A percentile compares a stretch with the other conserved stretches of the same genome.
Conservation (phyloP, 2,329 filamentous ascomycete genomes). For the Orbilia quercus region DNA sequence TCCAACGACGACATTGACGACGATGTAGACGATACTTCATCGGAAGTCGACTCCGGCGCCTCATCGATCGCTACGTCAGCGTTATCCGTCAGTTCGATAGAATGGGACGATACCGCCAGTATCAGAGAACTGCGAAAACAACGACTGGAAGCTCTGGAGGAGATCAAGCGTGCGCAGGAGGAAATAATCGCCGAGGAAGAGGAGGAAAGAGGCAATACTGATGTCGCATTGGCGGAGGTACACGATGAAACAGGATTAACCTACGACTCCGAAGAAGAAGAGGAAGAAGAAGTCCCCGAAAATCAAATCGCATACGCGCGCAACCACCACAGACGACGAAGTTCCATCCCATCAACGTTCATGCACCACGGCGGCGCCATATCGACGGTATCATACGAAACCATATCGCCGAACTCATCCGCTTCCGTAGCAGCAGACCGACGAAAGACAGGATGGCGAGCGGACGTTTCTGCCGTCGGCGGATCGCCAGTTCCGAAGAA, state of each 20-base stretch:
- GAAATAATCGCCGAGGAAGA: conserved; percentile 1
- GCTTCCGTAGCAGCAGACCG: conserved; percentile 42
- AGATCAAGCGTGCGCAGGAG: conserved; percentile 27
- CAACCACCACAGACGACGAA: conserved; percentile 28
- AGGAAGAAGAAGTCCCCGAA: conserved; percentile 5
- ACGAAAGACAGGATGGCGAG: conserved; percentile 23
- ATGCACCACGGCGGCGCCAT: conserved; percentile 30
- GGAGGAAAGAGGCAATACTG: not conserved
- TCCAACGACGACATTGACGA: conserved; percentile 33
- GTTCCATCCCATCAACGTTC: conserved; percentile 52
- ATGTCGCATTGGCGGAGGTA: not conserved
- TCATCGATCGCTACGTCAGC: conserved; percentile 54
- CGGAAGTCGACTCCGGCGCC: conserved; percentile 11
- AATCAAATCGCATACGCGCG: conserved; percentile 24
- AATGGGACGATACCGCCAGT: conserved; percentile 49
- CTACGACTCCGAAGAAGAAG: not conserved
- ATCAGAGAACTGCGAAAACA: conserved; percentile 40
- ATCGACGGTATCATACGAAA: conserved; percentile 44
- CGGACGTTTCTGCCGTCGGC: not conserved
- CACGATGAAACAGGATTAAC: conserved; percentile 1
- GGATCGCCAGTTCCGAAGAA: conserved; percentile 30
- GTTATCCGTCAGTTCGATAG: conserved; percentile 49
- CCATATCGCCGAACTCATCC: conserved; percentile 52
- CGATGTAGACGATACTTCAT: conserved; percentile 37
- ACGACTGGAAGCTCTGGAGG: conserved; percentile 45